Evolutionary conservation across 768 basidiomycete genomes (phyloP).

Genomic region (Crepidotus variabilis): DNA sequence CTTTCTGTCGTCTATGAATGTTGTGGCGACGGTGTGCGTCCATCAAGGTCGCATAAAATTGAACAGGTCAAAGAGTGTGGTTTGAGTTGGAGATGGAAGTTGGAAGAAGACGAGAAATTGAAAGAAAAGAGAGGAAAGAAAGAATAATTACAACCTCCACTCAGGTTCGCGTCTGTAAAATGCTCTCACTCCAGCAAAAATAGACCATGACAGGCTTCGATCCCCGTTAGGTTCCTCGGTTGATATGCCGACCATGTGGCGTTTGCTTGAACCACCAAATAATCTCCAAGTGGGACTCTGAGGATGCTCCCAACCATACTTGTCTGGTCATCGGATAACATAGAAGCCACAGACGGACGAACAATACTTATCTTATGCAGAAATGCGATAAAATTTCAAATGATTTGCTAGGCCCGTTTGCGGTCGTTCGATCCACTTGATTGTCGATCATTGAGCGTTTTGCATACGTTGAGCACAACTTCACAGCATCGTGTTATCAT

Average conservation of each 20-base stretch:
- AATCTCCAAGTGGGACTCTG: neutral
- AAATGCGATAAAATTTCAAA: too few species aligned
- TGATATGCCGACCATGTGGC: neutral
- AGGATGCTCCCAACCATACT: too few species aligned
- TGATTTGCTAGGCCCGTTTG: too few species aligned
- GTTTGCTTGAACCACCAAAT: neutral
- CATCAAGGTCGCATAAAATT: slow-evolving; percentile 21
- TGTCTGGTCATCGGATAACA: too few species aligned
- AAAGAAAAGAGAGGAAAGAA: slow-evolving; percentile 8
- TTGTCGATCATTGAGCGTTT: too few species aligned
- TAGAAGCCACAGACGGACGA: too few species aligned
- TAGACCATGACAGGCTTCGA: neutral
- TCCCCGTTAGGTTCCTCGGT: neutral
- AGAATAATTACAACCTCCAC: neutral
- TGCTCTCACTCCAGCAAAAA: neutral
- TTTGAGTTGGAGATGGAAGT: slow-evolving; percentile 1
- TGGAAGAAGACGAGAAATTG: slow-evolving; percentile 5
- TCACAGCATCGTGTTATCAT: too few species aligned
- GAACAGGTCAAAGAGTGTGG: slow-evolving; percentile 9
- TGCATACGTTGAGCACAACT: too few species aligned
- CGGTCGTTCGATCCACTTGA: too few species aligned
- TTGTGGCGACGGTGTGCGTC: slow-evolving; percentile 10
- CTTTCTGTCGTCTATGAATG: neutral
- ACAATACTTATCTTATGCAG: too few species aligned
- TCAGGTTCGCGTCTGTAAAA: neutral